phyloP scores from a whole-genome alignment of 768 basidiomycete species.

The Tylopilus intermedius region DNA sequence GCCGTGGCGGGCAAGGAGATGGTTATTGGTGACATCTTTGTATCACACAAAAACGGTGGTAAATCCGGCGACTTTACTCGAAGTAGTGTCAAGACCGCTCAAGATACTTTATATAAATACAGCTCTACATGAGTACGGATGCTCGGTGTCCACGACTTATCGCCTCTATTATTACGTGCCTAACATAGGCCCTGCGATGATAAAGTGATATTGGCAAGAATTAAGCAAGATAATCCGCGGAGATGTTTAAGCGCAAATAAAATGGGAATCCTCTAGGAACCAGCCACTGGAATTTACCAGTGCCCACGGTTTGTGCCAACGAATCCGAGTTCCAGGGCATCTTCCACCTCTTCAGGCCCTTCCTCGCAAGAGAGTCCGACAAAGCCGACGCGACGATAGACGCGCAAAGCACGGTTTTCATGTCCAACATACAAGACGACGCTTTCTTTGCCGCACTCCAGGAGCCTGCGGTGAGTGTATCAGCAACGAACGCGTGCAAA shows the following conservation, averaged over 20 bases:
- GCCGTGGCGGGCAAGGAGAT: slow-evolving; percentile 85
- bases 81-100: neutral
- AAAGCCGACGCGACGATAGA: slow-evolving; percentile 54
- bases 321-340: slow-evolving; percentile 53
- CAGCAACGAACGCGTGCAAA: neutral
- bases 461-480: slow-evolving; percentile 27
- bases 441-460: slow-evolving; percentile 40
- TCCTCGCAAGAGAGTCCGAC: slow-evolving; percentile 39
- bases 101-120: neutral
- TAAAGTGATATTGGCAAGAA: neutral
- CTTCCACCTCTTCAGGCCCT: slow-evolving; percentile 39
- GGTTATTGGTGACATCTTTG: slow-evolving; percentile 65
- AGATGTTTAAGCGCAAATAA: neutral
- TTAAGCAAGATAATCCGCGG: neutral
- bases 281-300: slow-evolving; percentile 35
- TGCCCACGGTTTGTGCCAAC: slow-evolving; percentile 44
- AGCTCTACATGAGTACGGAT: neutral
- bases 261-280: neutral
- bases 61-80: slow-evolving; percentile 63
- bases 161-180: neutral
- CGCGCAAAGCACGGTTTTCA: slow-evolving; percentile 45
- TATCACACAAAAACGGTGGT: slow-evolving; percentile 68
- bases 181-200: neutral
- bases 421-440: slow-evolving; percentile 55
- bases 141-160: neutral